Base-by-base conservation (phyloP, 2,329 filamentous ascomycete species). In the Aspergillus latus region DNA sequence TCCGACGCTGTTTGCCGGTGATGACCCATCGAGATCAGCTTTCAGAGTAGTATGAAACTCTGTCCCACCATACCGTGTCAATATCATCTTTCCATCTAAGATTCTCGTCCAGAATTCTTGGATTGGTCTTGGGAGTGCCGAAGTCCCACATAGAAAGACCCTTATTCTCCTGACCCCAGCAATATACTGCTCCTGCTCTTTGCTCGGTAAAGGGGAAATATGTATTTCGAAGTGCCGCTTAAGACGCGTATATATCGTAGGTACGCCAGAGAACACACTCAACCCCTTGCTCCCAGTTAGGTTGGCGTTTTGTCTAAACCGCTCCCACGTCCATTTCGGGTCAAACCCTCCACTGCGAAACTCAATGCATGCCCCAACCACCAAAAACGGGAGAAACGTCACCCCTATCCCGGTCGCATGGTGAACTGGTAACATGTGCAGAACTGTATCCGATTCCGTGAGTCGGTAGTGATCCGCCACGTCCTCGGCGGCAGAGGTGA, bases 61-160 rank as follows among this genome's bases (percentile, higher is more conserved):
- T 0, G 76, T 77, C 1, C 75, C 74, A 0, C 76, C 76, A 55
- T 79, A 79, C 29, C 76, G 63, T 51, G 76, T 76, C 37, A 76
- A 58, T 44, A 78, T 78, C 2, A 72, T 72, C 36, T 58, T 59
- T 11, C 52, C 53, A 5, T 57, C 49, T 5, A 64, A 45, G 6
- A 67, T 47, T 11, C 54, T 37, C 40, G 61, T 59, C 80, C 80
- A 82, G 61, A 81, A 82, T 39, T 81, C 73, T n/a, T 76, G 76
- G 39, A 82, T 75, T 1, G 79, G 78, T 51, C 75, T 74, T 2
- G 79, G 80, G 37, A 82, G 59, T 0, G 80, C 80, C 2, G 76
- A 79, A 0, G 79, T 82, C 1, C 70, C 73, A 56, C 54, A 76
- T 30, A 59, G 61, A 59, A 60, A 65, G 32, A 59, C 69, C 45